Evolutionary conservation across 805 yeast genomes (phyloP).

Genomic region (Kluyveromyces aestuarii): DNA sequence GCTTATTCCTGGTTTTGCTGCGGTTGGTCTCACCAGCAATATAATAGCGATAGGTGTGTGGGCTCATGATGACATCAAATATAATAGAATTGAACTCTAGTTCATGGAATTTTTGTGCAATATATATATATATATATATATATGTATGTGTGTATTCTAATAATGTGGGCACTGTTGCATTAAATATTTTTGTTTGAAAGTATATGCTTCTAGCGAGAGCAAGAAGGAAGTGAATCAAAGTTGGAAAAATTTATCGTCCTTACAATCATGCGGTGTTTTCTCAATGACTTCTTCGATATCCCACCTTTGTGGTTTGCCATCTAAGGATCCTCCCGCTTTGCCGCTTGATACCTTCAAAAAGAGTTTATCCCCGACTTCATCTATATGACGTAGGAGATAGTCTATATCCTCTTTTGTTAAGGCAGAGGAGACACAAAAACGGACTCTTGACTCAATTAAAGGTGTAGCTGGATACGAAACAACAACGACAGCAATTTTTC

Average conservation of each 20-base stretch:
- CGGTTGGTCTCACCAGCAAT: constrained; percentile 49
- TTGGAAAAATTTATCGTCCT: constrained; percentile 31
- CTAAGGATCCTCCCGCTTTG: constrained; percentile 51
- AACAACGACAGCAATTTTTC: constrained; percentile 86
- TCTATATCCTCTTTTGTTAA: constrained; percentile 93
- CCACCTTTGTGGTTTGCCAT: constrained; percentile 70
- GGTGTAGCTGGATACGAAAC: constrained; percentile 99
- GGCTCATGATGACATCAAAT: constrained; percentile 37
- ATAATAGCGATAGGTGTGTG: constrained; percentile 57
- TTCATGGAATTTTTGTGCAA: neutral
- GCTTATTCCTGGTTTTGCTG: constrained; percentile 29
- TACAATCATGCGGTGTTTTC: constrained; percentile 59
- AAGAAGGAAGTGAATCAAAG: constrained; percentile 7
- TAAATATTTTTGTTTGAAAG: neutral
- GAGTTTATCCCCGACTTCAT: constrained; percentile 69
- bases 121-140: too few species aligned
- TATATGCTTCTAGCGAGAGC: neutral
- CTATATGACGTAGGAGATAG: constrained; percentile 56
- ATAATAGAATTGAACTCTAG: neutral
- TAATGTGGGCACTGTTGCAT: neutral
- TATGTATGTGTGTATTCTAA: too few species aligned
- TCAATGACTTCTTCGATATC: constrained; percentile 66
- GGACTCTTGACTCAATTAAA: constrained; percentile 75
- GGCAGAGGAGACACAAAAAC: constrained; percentile 88
- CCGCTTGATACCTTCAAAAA: constrained; percentile 73